A percentile compares a stretch with the other conserved stretches of the same genome.
phyloP scores from a whole-genome alignment of 495 filamentous ascomycete species.

The Pseudoneurospora amorphoporcata region DNA sequence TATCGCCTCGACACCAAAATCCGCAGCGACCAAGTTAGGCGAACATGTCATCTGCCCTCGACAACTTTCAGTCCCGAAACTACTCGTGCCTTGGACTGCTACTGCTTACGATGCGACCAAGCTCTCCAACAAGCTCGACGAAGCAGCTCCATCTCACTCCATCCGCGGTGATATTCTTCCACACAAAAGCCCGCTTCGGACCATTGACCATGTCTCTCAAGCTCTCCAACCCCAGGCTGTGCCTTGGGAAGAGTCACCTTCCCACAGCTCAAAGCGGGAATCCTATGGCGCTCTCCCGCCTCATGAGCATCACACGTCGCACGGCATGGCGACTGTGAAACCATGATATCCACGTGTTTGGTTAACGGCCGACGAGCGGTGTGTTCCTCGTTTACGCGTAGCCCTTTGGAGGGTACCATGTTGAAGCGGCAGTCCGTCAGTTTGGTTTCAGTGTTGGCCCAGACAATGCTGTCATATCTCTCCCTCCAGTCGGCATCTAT shows the following conservation, averaged over 20 bases:
- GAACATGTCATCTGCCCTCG: not conserved
- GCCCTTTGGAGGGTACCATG: not conserved
- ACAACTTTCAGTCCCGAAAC: not conserved
- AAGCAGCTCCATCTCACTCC: not conserved
- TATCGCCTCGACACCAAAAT: not conserved
- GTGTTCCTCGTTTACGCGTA: not conserved
- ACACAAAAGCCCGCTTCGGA: not conserved
- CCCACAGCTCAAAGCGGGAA: not conserved
- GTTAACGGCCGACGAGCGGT: not conserved
- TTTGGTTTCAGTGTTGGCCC: not conserved
- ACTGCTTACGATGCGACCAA: not conserved
- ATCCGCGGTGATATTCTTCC: too few relatives aligned
- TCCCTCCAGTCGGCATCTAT: too few relatives aligned
- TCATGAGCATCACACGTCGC: not conserved
- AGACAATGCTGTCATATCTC: not conserved
- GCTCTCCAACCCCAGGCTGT: not conserved
- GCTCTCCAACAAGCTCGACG: not conserved
- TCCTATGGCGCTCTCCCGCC: not conserved
- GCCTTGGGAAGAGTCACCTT: not conserved
- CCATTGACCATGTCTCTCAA: not conserved
- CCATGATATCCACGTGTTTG: not conserved
- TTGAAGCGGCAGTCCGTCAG: not conserved
- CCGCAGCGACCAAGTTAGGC: not conserved
- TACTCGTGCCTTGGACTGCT: too few relatives aligned
- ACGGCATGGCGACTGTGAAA: not conserved